Conservation (phyloP, 441 rosid species). For the Gossypium davidsonii region DNA sequence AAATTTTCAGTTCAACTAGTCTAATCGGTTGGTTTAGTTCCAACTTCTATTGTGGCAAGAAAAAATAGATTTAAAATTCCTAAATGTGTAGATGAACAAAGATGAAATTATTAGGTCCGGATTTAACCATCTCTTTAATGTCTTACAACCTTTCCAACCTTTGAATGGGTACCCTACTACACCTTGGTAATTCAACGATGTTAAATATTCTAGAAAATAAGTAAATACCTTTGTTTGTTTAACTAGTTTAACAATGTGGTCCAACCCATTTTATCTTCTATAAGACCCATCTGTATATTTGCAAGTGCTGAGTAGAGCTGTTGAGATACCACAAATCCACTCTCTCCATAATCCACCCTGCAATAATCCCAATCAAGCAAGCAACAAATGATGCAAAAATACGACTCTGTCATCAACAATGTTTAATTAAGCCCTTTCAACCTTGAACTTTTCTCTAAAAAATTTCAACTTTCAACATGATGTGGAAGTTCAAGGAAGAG, state of each 20-base stretch:
- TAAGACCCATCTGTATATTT: constrained; percentile 6
- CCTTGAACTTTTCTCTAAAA: not conserved
- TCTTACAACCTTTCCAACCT: constrained; percentile 9
- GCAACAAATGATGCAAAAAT: not conserved
- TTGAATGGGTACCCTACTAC: constrained; percentile 18
- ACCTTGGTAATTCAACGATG: constrained; percentile 6
- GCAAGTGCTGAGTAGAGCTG: constrained; percentile 10
- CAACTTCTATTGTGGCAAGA: too few relatives aligned
- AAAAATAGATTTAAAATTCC: too few relatives aligned
- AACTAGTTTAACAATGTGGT: constrained; percentile 2
- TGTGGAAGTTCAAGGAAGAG: not conserved
- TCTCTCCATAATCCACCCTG: constrained; percentile 16
- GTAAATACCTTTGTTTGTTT: not conserved
- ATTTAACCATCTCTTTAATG: not conserved
- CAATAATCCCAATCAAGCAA: not conserved
- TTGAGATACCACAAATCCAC: constrained; percentile 1
- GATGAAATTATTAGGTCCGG: too few relatives aligned
- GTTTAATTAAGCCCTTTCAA: not conserved
- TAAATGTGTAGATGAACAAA: too few relatives aligned
- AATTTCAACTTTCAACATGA: not conserved
- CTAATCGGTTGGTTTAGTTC: too few relatives aligned
- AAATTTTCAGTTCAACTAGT: too few relatives aligned
- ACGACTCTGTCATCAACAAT: not conserved
- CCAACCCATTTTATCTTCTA: constrained; percentile 19
- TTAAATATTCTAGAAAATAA: not conserved